These are phyloP conservation scores for Wallacemonas sp. DNA, from an alignment of 208 protist genomes.

Conservation along the genomic window DNA sequence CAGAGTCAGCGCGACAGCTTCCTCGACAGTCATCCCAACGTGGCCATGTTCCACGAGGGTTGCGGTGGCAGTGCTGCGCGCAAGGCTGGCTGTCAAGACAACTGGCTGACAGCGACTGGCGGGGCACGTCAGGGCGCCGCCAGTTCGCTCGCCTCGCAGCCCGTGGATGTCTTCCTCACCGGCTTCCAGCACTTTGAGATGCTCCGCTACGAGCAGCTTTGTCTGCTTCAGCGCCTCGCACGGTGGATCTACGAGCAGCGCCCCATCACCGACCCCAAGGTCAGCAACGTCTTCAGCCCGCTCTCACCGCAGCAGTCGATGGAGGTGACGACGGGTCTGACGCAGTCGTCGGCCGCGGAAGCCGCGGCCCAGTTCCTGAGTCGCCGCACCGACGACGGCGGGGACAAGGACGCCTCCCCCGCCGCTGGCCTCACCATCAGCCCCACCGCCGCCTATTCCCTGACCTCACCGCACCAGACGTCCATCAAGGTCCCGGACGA, in stretches of 20 bases:
- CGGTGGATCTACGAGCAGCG: conserved; percentile 18
- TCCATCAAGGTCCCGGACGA: neutral
- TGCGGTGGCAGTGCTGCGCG: no score
- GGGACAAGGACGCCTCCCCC: neutral
- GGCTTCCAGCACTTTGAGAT: conserved; percentile 34
- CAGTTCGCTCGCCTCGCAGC: conserved; percentile 4
- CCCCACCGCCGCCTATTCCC: no score
- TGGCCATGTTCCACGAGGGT: conserved; percentile 7
- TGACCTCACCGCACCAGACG: neutral
- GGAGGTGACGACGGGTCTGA: conserved; percentile 25
- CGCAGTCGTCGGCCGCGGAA: conserved; percentile 10
- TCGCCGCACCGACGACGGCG: neutral
- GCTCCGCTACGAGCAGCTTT: conserved; percentile 48
- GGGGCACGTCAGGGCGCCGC: no score
- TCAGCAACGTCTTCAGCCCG: conserved; percentile 15
- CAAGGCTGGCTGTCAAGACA: neutral
- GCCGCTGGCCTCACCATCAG: conserved; percentile 2
- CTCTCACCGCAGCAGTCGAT: conserved; percentile 21
- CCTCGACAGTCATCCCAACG: conserved; percentile 2
- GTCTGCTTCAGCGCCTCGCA: conserved; percentile 38
- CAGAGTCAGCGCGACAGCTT: conserved; percentile 5
- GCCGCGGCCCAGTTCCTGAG: conserved; percentile 25
- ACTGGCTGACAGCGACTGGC: neutral
- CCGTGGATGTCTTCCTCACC: conserved; percentile 27
- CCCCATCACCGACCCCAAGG: conserved; percentile 5